Conservation (phyloP, 2,329 filamentous ascomycete genomes). For the Truncatella angustata region DNA sequence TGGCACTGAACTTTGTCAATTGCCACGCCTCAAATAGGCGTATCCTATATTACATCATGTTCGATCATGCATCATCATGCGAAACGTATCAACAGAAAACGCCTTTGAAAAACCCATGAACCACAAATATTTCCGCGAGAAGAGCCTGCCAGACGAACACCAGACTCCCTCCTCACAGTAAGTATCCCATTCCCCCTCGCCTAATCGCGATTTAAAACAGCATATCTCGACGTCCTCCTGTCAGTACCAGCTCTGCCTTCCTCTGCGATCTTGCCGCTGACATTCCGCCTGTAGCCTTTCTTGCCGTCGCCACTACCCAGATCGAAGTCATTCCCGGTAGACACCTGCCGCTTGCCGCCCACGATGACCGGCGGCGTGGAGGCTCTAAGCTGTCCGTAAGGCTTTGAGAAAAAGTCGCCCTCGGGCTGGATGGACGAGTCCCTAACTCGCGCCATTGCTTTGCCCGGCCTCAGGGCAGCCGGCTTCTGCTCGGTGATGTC, state of each 20-base stretch:
- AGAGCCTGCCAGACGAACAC: no score
- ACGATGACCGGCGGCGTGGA: conserved; percentile 54
- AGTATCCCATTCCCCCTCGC: no score
- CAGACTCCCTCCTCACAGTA: no score
- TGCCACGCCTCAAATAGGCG: no score
- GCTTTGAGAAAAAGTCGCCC: conserved; percentile 47
- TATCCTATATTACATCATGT: no score
- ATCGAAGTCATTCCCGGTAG: conserved; percentile 56
- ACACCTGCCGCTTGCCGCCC: conserved; percentile 51
- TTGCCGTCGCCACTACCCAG: conserved; percentile 18
- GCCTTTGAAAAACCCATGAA: no score
- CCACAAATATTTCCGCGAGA: no score
- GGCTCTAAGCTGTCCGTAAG: conserved; percentile 57
- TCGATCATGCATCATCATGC: no score
- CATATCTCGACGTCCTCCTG: conserved; percentile 24
- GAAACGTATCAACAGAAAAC: no score
- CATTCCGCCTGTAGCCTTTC: conserved; percentile 50
- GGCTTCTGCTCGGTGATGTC: conserved; percentile 44
- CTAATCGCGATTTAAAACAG: conserved; percentile 21
- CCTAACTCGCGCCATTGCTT: conserved; percentile 20
- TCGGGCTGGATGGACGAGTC: conserved; percentile 51
- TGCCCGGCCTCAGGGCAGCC: conserved; percentile 10
- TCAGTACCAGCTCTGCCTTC: conserved; percentile 57
- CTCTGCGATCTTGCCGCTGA: conserved; percentile 72
- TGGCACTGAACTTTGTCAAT: no score